A percentile compares a stretch with the other conserved stretches of the same genome.
phyloP scores from a whole-genome alignment of 306 rosid species.

The Fagus crenata region DNA sequence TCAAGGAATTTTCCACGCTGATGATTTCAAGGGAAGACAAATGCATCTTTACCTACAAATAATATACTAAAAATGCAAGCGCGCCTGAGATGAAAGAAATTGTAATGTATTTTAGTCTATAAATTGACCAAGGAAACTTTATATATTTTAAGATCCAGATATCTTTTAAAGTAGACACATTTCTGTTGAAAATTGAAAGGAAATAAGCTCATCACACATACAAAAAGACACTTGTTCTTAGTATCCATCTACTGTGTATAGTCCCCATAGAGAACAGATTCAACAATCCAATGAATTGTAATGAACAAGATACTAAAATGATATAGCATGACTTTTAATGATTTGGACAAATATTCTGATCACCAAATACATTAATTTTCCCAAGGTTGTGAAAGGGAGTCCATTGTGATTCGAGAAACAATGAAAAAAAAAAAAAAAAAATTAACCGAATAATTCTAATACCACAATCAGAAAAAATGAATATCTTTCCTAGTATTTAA shows the following conservation, averaged over 20 bases:
- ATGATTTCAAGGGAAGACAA: conserved; percentile 4
- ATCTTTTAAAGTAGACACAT: neutral
- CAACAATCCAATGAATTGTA: neutral
- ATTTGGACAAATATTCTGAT: neutral
- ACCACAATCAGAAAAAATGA: neutral
- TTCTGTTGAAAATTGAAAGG: neutral
- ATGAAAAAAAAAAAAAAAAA: too few relatives aligned
- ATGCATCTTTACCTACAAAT: too few relatives aligned
- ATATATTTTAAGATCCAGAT: neutral
- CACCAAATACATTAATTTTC: neutral
- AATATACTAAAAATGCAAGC: neutral
- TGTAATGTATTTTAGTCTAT: neutral
- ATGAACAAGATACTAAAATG: neutral
- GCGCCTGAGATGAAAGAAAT: neutral
- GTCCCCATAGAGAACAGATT: neutral
- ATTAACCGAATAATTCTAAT: neutral
- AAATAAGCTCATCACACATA: neutral
- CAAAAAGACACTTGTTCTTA: neutral
- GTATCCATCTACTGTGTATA: neutral
- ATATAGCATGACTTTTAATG: neutral
- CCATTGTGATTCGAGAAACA: too few relatives aligned
- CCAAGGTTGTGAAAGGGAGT: too few relatives aligned
- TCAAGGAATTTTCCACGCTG: conserved; percentile 4
- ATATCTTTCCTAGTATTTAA: neutral
- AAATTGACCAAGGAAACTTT: neutral